Evolutionary conservation across 1,284 basidiomycete species (phyloP), one percentile per base, ranked within the genome.

Genomic region (Lentinula novae-zelandiae): DNA sequence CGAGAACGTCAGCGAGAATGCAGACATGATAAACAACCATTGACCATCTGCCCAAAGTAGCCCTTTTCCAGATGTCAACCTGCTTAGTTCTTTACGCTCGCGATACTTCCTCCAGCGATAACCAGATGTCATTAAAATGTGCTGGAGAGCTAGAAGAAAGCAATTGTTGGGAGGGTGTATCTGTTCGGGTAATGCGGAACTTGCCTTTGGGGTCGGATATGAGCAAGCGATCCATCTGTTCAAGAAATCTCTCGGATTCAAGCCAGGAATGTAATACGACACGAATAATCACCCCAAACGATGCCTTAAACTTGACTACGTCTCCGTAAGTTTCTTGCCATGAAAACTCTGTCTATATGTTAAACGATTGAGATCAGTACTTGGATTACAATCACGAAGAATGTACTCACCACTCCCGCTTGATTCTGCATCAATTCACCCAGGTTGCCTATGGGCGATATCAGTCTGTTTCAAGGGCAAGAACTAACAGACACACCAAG

Each of bases 1-100:
- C 10, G 1, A 54, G 15, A 51, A 56, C 17, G 20, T 31, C 20
- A 51, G 15, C 27, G 2, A 46, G 15, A 10, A 22, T 22, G 33
- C 39, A 10, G 34, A 20, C 34, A 53, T 20, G 51, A 38, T 51
- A 9, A 22, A 40, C 12, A 38, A 33, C 9, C 13, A 9, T 59
- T 40, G 63, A 78, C 81, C 80, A 6, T 78, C 74, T 2, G 77
- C 75, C 72, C 73, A 78, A 0, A 68, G 62, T 5, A 80, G 48
- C 1, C 78, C 76, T n/a, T 65, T 67, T n/a, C 76, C 77, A 0
- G 69, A 67, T 2, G 74, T 27, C 58, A 77, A 57, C 1, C 67
- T 65, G 6, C 72, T 67, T 3, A 76, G 48, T 1, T 69, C 66
- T 3, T 72, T 71, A 20, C 72, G 68, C 31, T 72, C 70, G 5